These are phyloP conservation scores for Glycine latifolia DNA, from an alignment of 306 rosid species.

Conservation along the genomic window DNA sequence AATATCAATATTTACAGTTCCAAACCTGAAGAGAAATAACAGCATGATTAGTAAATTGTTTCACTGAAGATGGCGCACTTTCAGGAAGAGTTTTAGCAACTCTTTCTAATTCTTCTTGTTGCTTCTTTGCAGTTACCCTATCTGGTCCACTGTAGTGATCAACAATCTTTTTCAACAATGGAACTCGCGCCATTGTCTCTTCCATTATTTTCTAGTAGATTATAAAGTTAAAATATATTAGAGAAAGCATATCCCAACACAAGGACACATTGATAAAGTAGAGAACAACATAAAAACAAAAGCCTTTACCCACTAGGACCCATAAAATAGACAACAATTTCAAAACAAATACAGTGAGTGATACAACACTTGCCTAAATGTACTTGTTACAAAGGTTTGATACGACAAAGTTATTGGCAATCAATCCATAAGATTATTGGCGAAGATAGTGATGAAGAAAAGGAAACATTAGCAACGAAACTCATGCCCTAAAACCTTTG, in stretches of 20 bases:
- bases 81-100: slow-evolving; percentile 83
- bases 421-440: slow-evolving; percentile 37
- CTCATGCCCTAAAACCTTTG: neutral
- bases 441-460: neutral
- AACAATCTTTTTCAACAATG: slow-evolving; percentile 81
- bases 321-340: slow-evolving; percentile 8
- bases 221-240: slow-evolving; percentile 39
- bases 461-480: neutral
- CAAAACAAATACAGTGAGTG: slow-evolving; percentile 19
- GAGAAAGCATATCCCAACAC: slow-evolving; percentile 7
- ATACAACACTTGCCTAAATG: slow-evolving; percentile 30
- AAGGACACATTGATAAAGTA: neutral
- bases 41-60: slow-evolving; percentile 77
- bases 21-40: slow-evolving; percentile 92
- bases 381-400: slow-evolving; percentile 13
- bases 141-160: slow-evolving; percentile 90
- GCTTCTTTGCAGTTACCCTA: slow-evolving; percentile 89
- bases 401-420: slow-evolving; percentile 22
- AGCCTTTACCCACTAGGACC: neutral
- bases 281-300: slow-evolving; percentile 8
- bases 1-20: slow-evolving; percentile 33
- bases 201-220: slow-evolving; percentile 72
- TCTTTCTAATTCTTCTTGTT: slow-evolving; percentile 79
- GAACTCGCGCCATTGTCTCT: slow-evolving; percentile 82
- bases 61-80: slow-evolving; percentile 78